Base-by-base conservation (phyloP, 495 filamentous ascomycete genomes). In the Neurospora sp. region DNA sequence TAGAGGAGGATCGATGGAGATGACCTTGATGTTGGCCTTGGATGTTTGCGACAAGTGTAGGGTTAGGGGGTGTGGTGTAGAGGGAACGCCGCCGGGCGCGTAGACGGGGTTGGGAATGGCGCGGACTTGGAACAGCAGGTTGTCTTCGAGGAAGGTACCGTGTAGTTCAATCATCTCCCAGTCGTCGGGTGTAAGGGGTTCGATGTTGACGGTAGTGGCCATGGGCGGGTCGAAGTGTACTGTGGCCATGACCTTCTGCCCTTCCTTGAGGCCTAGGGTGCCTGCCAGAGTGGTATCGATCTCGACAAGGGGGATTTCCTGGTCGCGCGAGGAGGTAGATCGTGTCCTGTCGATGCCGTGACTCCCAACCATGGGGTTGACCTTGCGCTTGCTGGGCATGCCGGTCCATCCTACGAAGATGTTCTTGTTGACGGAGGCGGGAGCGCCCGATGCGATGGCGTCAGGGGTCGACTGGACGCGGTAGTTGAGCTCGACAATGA, bases 151-250 rank as follows among this genome's bases (percentile, higher is more conserved):
- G 79, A 98, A 99, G 35, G 90, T 94, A 5, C 96, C 96, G 82
- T 98, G 96, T 2, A 98, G 86, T 78, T 99, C 96, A 75, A 99
- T 99, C 77, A 98, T 94, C 89, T 98, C 96, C 96, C 96, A 99
- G 79, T 99, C 96, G 73, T 93, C 92, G 3, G 94, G 89, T 2
- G 96, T 98, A 75, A 98, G 84, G 70, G 96, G 96, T 80, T 99
- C 96, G 76, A 99, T 98, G 76, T 97, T 92, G 78, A 99, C 90
- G 2, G 94, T 97, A 80, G 96, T 92, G 42, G 93, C 93, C 72
- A 95, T 82, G 0, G 94, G 94, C 59, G 94, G 94, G 80, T 98
- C 94, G 48, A 97, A 82, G 79, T 98, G 96, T 73, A 99, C 86
- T 59, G 79, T 83, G 70, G 80, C 79, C 72, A 83, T 83, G 79